These are phyloP conservation scores for Escovopsis sp. DNA, from an alignment of 2,329 filamentous ascomycete genomes.

Conservation along the genomic window DNA sequence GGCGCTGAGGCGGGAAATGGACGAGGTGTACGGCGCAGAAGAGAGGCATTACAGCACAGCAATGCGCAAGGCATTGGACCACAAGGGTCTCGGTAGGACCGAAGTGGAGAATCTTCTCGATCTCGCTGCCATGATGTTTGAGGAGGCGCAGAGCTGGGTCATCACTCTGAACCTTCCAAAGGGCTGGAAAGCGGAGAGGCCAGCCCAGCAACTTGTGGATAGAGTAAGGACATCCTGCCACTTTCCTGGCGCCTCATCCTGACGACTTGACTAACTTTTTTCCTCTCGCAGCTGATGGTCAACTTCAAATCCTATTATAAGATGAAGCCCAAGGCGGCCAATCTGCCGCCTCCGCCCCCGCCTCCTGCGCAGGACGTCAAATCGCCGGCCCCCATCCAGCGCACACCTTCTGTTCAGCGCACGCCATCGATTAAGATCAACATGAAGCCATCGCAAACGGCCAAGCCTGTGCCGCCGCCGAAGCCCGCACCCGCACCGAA, in stretches of 20 bases:
- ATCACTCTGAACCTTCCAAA: slow-evolving; percentile 27
- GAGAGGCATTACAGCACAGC: slow-evolving; percentile 26
- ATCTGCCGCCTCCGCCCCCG: slow-evolving; percentile 10
- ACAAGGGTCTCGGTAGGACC: slow-evolving; percentile 22
- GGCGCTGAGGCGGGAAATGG: slow-evolving; percentile 29
- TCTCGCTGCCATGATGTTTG: slow-evolving; percentile 32
- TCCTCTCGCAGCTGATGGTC: slow-evolving; percentile 19
- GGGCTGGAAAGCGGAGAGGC: slow-evolving; percentile 24
- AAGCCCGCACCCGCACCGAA: background rate
- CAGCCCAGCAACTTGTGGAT: slow-evolving; percentile 20
- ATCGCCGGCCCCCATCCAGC: slow-evolving; percentile 14
- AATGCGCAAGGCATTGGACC: slow-evolving; percentile 28
- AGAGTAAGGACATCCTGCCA: slow-evolving; percentile 17
- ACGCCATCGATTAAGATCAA: slow-evolving; percentile 23
- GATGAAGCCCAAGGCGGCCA: slow-evolving; percentile 18
- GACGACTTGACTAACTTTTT: too few species aligned
- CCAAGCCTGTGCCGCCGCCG: slow-evolving; percentile 6
- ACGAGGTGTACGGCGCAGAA: slow-evolving; percentile 24
- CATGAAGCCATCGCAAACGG: background rate
- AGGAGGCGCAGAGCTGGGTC: slow-evolving; percentile 27
- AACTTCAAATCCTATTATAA: slow-evolving; percentile 25
- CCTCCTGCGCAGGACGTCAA: slow-evolving; percentile 13
- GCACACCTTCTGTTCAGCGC: slow-evolving; percentile 19
- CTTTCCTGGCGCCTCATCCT: too few species aligned
- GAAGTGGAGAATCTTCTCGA: slow-evolving; percentile 29